Conservation (phyloP, 106 monocot species). For the Acanthochlamys bracteata region DNA sequence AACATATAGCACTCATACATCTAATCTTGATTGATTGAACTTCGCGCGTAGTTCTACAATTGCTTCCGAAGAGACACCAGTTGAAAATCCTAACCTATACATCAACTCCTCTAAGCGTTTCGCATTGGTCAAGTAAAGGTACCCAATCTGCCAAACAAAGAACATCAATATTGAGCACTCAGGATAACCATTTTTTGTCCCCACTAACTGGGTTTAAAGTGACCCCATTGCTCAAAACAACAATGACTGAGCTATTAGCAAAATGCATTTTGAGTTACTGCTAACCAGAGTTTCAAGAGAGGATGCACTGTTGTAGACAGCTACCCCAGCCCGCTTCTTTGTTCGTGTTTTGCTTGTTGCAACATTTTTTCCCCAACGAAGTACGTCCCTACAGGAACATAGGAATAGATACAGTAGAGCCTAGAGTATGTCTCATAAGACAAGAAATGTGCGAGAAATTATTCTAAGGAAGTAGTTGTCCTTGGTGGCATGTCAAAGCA, state of each 20-base stretch:
- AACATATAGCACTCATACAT: neutral
- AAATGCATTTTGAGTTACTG: too few species aligned
- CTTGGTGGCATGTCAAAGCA: too few species aligned
- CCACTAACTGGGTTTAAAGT: neutral
- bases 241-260: too few species aligned
- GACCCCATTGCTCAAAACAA: too few species aligned
- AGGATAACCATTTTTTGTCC: neutral
- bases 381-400: slow-evolving; percentile 45
- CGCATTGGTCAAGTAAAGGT: slow-evolving; percentile 82
- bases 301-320: slow-evolving; percentile 82
- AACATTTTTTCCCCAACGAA: slow-evolving; percentile 91
- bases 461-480: too few species aligned
- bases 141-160: slow-evolving; percentile 58
- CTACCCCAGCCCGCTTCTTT: slow-evolving; percentile 72
- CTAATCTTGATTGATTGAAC: slow-evolving; percentile 15
- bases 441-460: too few species aligned
- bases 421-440: too few species aligned
- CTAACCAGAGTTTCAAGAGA: slow-evolving; percentile 89
- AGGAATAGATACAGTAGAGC: too few species aligned
- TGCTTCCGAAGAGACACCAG: slow-evolving; percentile 52
- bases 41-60: slow-evolving; percentile 40
- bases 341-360: slow-evolving; percentile 67
- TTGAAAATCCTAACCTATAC: slow-evolving; percentile 72
- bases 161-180: neutral
- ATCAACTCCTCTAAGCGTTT: slow-evolving; percentile 83